Evolutionary conservation across 129 eudicot genomes (phyloP).

Genomic region (Calendula officinalis): DNA sequence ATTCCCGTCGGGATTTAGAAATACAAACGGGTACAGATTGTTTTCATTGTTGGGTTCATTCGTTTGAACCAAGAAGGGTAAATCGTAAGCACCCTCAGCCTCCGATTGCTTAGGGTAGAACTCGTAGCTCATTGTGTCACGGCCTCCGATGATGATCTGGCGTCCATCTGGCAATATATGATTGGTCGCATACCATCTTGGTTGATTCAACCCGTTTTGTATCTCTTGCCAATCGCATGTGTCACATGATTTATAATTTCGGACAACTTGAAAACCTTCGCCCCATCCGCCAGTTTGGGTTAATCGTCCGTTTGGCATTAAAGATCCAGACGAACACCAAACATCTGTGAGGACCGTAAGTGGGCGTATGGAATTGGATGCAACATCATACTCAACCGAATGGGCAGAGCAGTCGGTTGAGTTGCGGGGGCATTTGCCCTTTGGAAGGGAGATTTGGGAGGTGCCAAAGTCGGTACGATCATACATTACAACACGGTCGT

Average conservation of each 20-base stretch:
- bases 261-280: conserved; percentile 15
- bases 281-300: conserved; percentile 24
- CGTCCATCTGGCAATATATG: conserved; percentile 23
- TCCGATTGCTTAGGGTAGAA: conserved; percentile 18
- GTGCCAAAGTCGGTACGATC: conserved; percentile 66
- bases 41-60: conserved; percentile 6
- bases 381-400: conserved; percentile 24
- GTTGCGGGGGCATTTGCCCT: conserved; percentile 45
- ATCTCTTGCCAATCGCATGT: conserved; percentile 26
- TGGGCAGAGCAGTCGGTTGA: conserved; percentile 33
- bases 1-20: conserved; percentile 15
- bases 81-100: background rate
- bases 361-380: conserved; percentile 18
- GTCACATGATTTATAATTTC: conserved; percentile 19
- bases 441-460: conserved; percentile 57
- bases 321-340: conserved; percentile 27
- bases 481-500: conserved; percentile 59
- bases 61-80: conserved; percentile 18
- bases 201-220: conserved; percentile 17
- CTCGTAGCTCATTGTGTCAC: conserved; percentile 9
- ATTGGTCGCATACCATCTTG: conserved; percentile 32
- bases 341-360: conserved; percentile 19
- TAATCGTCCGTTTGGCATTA: conserved; percentile 22
- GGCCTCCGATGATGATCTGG: conserved; percentile 25
- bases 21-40: conserved; percentile 17